Base-by-base conservation (phyloP, 495 filamentous ascomycete genomes). In the Aspergillus bertholletiae region DNA sequence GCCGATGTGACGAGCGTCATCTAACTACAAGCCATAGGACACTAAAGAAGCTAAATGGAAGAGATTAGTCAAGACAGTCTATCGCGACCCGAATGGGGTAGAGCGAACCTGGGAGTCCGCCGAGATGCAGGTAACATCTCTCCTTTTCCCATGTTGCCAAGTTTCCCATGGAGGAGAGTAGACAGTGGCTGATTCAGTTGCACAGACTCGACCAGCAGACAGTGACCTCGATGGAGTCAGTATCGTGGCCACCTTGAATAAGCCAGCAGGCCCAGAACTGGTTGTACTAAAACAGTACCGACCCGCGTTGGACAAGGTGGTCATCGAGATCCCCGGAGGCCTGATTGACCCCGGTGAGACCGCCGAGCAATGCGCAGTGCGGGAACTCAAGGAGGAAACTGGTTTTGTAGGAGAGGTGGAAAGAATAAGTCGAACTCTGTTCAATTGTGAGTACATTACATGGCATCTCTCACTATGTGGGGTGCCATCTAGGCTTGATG, bases 341-440 rank as follows among this genome's bases (percentile, higher is more conserved):
- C 71, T 97, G 9, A 82, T 96, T 13, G 92, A 97, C 69, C 85
- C 84, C 7, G 84, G 82, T 22, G 92, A 96, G 67, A 88, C 83
- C 0, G 81, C 86, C 1, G 88, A 92, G 62, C 68, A 88, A 55
- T 88, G 88, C 49, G 92, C 92, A 8, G 78, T 96, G 11, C 77
- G 92, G 11, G 92, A 97, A 63, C 76, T 98, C 56, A 90, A 84
- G 61, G 94, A 98, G 69, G 94, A 98, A 71, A 96, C 94, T 0
- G 94, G 94, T 4, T 97, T 93, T 65, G 81, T 90, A 22, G 92
- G 88, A 20, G 76, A 82, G 23, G 84, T 80, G 1, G 70, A 79
- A 39, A 78, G 87, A 65, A 81, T 80, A 6, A 89, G 86, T 52
- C 81, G 86, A 20, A 69, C 95, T 17, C 91, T 95, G 88, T 95